A percentile compares a stretch with the other conserved stretches of the same genome.
These are phyloP conservation scores for Boletus subluridellus DNA, from an alignment of 1,284 basidiomycete species.

Conservation along the genomic window DNA sequence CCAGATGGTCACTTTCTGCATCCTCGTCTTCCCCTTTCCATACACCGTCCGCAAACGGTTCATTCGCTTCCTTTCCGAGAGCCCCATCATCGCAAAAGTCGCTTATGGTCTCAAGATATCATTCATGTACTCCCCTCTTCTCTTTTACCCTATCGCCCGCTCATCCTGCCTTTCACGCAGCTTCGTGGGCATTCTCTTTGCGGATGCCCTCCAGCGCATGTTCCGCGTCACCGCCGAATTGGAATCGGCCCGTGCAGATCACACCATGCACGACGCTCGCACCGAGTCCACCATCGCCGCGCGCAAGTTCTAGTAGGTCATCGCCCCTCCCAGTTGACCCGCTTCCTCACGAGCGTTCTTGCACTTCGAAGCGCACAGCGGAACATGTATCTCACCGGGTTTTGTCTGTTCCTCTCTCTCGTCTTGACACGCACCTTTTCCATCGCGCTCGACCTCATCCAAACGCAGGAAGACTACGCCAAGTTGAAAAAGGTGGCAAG, in stretches of 20 bases:
- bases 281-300: slow-evolving; percentile 85
- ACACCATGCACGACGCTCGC: slow-evolving; percentile 60
- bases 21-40: slow-evolving; percentile 75
- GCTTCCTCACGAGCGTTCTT: not conserved
- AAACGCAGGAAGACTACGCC: slow-evolving; percentile 83
- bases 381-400: slow-evolving; percentile 88
- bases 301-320: slow-evolving; percentile 85
- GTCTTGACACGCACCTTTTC: slow-evolving; percentile 91
- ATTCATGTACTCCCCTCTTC: slow-evolving; percentile 65
- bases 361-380: slow-evolving; percentile 63
- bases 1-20: slow-evolving; percentile 69
- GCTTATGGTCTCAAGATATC: slow-evolving; percentile 87
- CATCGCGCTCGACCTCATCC: slow-evolving; percentile 87
- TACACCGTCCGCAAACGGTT: slow-evolving; percentile 68
- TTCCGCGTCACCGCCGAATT: slow-evolving; percentile 77
- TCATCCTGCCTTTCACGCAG: slow-evolving; percentile 39
- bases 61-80: slow-evolving; percentile 75
- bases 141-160: not conserved
- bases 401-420: slow-evolving; percentile 90
- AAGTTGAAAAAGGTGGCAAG: slow-evolving; percentile 72
- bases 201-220: slow-evolving; percentile 94
- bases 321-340: too few relatives aligned
- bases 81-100: slow-evolving; percentile 64
- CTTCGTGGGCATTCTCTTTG: slow-evolving; percentile 81
- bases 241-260: slow-evolving; percentile 63